Evolutionary conservation across 2,329 filamentous ascomycete species (phyloP), one percentile per base, ranked within the genome.

Genomic region (Epichloe scottii): DNA sequence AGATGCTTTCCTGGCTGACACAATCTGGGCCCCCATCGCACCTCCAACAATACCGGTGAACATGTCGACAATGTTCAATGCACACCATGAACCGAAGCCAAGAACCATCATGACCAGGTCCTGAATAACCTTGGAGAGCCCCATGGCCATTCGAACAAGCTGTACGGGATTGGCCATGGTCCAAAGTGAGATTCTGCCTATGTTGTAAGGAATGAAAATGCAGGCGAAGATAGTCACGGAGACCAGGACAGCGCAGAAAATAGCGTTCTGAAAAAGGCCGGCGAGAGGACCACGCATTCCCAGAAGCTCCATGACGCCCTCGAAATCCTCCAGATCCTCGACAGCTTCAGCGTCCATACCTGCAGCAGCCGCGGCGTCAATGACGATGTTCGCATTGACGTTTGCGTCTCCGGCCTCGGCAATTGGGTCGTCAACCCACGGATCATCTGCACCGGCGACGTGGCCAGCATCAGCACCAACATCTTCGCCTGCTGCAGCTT

Each of bases 201-300:
- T 83, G 51, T 96, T 85, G 68, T 97, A 98, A 0, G 93, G 93
- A 48, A 95, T 70, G 71, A 93, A 95, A 43, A 97, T 81, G 48
- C 89, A 91, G 53, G 86, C 72, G 49, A 89, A 84, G 41, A 98
- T 82, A 14, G 90, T 95, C 48, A 91, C 79, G 1, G 87, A 86
- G 14, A 98, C 89, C 30, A 98, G 76, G 44, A 97, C 84, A 7
- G 87, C 85, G 63, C 91, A 95, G 67, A 98, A 98, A 15, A 96
- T 82, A 51, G 87, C 89, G 58, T 98, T 98, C 62, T 98, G 93
- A 58, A 97, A 82, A 5, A 98, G 77, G 3, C 89, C 89, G 14
- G 85, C 84, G 3, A 98, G 75, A 0, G 93, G 93, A 0, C 93
- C 93, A 61, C 94, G 88, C 86, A 98, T 94, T 38, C 93, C 93